Conservation (phyloP, 306 rosid genomes). For the Acacia melanoxylon region DNA sequence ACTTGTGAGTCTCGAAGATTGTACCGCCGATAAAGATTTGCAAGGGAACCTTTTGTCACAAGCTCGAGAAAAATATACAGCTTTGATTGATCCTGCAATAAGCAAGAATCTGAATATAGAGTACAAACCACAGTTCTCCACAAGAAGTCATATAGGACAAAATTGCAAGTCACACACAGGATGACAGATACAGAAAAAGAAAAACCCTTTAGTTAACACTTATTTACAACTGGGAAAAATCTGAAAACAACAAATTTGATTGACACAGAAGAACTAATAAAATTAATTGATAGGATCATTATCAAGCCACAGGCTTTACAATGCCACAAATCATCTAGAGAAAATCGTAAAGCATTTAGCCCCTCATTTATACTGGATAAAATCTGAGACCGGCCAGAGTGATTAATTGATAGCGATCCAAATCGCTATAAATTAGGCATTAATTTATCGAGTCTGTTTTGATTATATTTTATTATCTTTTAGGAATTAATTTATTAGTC, state of each 20-base stretch:
- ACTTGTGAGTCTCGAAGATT: conserved; percentile 80
- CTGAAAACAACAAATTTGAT: not conserved
- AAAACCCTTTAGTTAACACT: not conserved
- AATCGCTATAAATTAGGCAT: too few relatives aligned
- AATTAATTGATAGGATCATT: not conserved
- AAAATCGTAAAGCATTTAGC: not conserved
- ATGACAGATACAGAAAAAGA: not conserved
- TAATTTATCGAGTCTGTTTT: too few relatives aligned
- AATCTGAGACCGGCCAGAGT: not conserved
- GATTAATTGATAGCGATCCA: too few relatives aligned
- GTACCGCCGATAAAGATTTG: conserved; percentile 59
- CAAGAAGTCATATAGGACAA: not conserved
- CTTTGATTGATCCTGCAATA: conserved; percentile 74
- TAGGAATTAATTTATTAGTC: too few relatives aligned
- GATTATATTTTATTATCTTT: too few relatives aligned
- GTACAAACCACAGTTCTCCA: not conserved
- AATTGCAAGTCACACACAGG: not conserved
- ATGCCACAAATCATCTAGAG: not conserved
- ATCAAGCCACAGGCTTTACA: not conserved
- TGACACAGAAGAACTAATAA: not conserved
- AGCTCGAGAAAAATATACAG: conserved; percentile 88
- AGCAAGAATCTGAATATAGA: conserved; percentile 31
- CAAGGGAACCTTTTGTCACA: conserved; percentile 87
- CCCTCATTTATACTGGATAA: not conserved
- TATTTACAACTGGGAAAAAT: not conserved